A percentile compares a stretch with the other conserved stretches of the same genome.
Evolutionary conservation across 2,329 filamentous ascomycete genomes (phyloP).

Genomic region (Lasiodiplodia citricola): DNA sequence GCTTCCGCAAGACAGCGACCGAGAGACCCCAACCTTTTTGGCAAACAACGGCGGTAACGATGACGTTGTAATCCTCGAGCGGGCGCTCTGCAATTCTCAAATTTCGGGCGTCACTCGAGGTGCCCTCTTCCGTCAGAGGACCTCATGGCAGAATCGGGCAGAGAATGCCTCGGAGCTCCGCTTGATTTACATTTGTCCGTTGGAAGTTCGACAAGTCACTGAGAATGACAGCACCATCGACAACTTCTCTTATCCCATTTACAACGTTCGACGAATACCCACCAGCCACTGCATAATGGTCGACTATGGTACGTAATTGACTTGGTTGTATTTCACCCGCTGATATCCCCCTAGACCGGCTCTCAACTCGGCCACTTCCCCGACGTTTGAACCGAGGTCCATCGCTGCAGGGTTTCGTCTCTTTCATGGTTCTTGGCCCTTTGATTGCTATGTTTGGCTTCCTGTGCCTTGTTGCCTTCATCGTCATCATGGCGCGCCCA

Average conservation of each 20-base stretch:
- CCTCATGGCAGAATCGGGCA: neutral
- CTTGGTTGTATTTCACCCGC: neutral
- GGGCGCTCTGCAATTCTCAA: neutral
- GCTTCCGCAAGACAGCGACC: neutral
- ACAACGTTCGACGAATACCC: neutral
- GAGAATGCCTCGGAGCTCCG: neutral
- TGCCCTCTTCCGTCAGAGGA: neutral
- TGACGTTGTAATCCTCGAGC: neutral
- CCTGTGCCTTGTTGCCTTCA: neutral
- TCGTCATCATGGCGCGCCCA: neutral
- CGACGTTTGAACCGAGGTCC: neutral
- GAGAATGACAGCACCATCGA: neutral
- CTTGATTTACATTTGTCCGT: conserved; percentile 1
- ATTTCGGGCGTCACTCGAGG: neutral
- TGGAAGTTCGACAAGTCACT: neutral
- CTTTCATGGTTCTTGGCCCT: neutral
- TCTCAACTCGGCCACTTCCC: neutral
- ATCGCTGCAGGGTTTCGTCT: neutral
- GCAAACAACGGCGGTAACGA: neutral
- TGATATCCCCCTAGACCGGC: neutral
- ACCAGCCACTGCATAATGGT: neutral
- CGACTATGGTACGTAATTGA: neutral
- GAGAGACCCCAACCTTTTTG: too few relatives aligned
- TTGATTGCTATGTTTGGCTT: neutral
- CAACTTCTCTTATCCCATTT: neutral